Evolutionary conservation across 75 land plant species (phyloP), one percentile per base, ranked within the genome.

Genomic region (Picea glauca): DNA sequence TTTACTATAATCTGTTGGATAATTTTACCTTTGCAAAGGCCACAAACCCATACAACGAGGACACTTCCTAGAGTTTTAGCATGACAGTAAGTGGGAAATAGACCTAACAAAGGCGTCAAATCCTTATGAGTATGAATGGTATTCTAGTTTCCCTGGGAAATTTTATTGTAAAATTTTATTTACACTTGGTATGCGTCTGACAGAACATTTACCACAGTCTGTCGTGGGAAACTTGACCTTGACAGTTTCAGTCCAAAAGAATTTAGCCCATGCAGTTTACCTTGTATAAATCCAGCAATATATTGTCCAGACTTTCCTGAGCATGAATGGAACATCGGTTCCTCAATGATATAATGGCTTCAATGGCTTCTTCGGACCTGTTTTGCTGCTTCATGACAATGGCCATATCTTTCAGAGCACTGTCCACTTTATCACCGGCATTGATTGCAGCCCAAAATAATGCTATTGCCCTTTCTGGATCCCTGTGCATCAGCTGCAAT

Each of bases 331-430:
- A 92, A 84, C 99, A 96, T n/a, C 95, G 86, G 76, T 35, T 11
- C 13, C 99, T 85, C 56, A 96, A 83, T 31, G 98, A 94, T 81
- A 94, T 96, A 80, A 96, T 96, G 2, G 99, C 99, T 75, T 96
- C 98, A 77, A 96, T 94, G 58, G 99, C 99, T 80, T 96, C 99
- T 65, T 96, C 95, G 4, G 99, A 87, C 66, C 99, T 75, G 76
- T 92, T 94, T 84, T 92, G 99, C 78, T 96, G 99, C 89, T 96
- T 96, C 99, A 96, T 96, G 17, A 94, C 99, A 72, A 96, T 94
- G 4, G 99, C 99, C 99, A 96, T 96, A 75, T 96, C 99, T 77
- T 96, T 96, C 61, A 96, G 81, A 20, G 99, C 99, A 81, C 99
- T 96, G 63, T 96, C 99, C 4, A 96, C 99, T 76, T 98, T 72